Base-by-base conservation (phyloP, 805 yeast genomes). In the Lipomyces oligophaga region DNA sequence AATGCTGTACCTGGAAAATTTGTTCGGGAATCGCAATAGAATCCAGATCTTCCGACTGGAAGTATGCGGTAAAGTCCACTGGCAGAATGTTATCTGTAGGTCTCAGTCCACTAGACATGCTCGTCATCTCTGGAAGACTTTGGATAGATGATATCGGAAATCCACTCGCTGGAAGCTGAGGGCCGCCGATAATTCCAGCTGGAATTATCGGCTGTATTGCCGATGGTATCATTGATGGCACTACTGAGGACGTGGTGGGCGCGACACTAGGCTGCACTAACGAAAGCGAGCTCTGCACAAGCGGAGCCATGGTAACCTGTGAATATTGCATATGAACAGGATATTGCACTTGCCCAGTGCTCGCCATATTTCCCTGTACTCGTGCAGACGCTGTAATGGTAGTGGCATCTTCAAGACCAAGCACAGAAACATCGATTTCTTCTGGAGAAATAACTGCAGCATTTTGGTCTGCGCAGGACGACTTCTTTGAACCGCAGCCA, bases 1-100 rank as follows among this genome's bases (percentile, higher is more conserved):
- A 21, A 6, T 26, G 8, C 3, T 26, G 33, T 1, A 20, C 8
- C n/a, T 10, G 31, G 18, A 34, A 33, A 13, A 28, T 18, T 18
- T 34, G 37, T 13, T 27, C 34, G 11, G 47, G 38, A 18, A 34
- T 28, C 19, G 43, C 32, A 2, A 37, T 30, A 1, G 28, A 15
- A 22, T 45, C 50, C 6, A 49, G 34, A 16, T 38, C 49, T 3
- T 25, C 38, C n/a, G 54, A 49, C 19, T 45, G 54, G 22, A 49
- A 49, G 40, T 49, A 49, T 6, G 54, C 38, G 10, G 54, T 49
- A 18, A 49, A 49, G 15, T 48, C 52, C 8, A 43, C 37, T 18
- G 52, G 52, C 7, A 48, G 8, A 21, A 28, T 21, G 26, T n/a
- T 24, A 13, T 26, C 11, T 26, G 30, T 26, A n/a, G n/a, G n/a